Evolutionary conservation across 768 basidiomycete species (phyloP).

Genomic region (Suillus luteus): DNA sequence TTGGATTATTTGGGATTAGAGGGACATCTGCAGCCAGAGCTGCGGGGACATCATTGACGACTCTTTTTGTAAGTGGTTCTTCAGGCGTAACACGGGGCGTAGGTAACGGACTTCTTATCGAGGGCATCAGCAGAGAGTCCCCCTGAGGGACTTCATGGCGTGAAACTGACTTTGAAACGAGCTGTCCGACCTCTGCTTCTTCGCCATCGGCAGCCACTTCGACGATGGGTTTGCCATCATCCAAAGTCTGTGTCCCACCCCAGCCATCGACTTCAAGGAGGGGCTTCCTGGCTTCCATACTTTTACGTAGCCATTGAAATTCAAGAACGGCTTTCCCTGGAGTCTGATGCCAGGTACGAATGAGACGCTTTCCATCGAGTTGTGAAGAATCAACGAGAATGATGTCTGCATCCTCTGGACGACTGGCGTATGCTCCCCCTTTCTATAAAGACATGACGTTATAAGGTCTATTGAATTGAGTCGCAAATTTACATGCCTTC

Average conservation of each 20-base stretch:
- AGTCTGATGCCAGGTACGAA: conserved; percentile 60
- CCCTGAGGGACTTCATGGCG: conserved; percentile 12
- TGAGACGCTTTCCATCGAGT: conserved; percentile 53
- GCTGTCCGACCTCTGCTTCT: conserved; percentile 40
- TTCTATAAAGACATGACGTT: conserved; percentile 38
- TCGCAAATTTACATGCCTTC: conserved; percentile 39
- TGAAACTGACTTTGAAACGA: conserved; percentile 46
- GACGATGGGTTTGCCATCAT: conserved; percentile 35
- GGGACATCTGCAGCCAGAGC: conserved; percentile 4
- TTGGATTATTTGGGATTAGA: conserved; percentile 2
- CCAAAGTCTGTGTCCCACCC: conserved; percentile 44
- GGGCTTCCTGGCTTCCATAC: conserved; percentile 42
- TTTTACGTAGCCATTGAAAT: conserved; percentile 53
- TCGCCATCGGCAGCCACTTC: conserved; percentile 38
- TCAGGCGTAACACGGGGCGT: conserved; percentile 62
- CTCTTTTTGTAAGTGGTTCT: conserved; percentile 26
- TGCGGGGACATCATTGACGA: conserved; percentile 11
- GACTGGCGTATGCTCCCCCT: conserved; percentile 55
- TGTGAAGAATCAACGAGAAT: conserved; percentile 60
- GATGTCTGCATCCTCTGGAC: conserved; percentile 53
- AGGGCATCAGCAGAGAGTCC: conserved; percentile 20
- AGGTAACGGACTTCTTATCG: conserved; percentile 58
- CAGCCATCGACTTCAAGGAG: conserved; percentile 52
- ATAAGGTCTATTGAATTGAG: conserved; percentile 1
- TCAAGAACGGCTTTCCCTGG: conserved; percentile 50